Base-by-base conservation (phyloP, 2,329 filamentous ascomycete species). In the Diaporthe velutina region DNA sequence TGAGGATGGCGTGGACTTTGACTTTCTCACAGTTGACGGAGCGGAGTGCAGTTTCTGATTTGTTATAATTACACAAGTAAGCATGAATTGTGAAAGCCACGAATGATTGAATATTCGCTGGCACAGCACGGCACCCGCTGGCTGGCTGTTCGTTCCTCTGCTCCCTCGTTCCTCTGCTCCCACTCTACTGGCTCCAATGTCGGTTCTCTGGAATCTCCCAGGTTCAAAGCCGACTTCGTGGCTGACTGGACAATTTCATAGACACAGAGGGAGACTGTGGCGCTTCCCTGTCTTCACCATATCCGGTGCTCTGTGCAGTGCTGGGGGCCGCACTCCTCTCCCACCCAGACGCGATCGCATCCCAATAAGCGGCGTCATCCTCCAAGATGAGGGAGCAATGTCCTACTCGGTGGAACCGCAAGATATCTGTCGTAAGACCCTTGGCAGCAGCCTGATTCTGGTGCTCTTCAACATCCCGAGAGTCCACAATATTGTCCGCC, bases 1-100 rank as follows among this genome's bases (percentile, higher is more conserved):
- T 0, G 85, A 92, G 76, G 78, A 86, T 2, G 91, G 91, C 0
- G 89, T 86, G 0, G 90, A 93, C 79, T 92, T 93, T 81, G 90
- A 90, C 76, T 92, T 93, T 74, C 80, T 93, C 71, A 91, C 85
- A 1, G 88, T 88, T 2, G 79, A 79, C 30, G 86, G 86, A 4
- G 78, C 70, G 48, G 73, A 77, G 35, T 61, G 70, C 55, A 15
- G 10, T 72, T 72, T 72, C 35, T 72, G 9, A 64, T 33, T 9
- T 9, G n/a, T 28, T 4, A 9, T 22, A 40, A 19, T n/a, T n/a
- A 9, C 13, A 58, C 45, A 75, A 48, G n/a, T 22, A 42, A 38
- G 10, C 61, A 30, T 4, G 25, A 33, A 15, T 33, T 33, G 1
- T 13, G 13, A 2, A 60, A 9, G 19, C 8, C 12, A 19, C 33